These are phyloP conservation scores for Rosa multiflora DNA, from an alignment of 306 rosid genomes.

Conservation along the genomic window DNA sequence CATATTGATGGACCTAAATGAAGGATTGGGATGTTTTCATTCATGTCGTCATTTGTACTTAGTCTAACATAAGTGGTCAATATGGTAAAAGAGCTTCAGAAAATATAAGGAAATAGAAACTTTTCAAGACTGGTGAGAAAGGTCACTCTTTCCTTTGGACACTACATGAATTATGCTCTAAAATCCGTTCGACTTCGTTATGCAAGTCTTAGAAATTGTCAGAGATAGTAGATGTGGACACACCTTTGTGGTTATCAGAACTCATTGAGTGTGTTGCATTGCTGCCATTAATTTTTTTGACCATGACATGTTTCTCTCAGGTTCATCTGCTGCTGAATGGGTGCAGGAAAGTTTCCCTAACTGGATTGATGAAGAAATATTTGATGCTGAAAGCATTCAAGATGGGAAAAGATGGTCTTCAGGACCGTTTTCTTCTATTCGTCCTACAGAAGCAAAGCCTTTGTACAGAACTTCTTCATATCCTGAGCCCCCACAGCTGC, in stretches of 20 bases:
- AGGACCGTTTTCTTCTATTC: conserved; percentile 56
- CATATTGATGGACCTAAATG: background rate
- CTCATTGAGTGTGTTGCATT: background rate
- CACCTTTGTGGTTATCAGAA: background rate
- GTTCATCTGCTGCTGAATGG: conserved; percentile 67
- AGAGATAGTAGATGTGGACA: background rate
- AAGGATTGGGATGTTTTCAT: background rate
- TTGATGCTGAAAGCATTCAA: conserved; percentile 41
- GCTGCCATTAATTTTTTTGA: background rate
- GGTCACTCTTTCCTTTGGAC: background rate
- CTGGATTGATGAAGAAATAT: conserved; percentile 50
- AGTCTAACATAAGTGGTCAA: background rate
- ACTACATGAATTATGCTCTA: background rate
- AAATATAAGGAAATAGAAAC: background rate
- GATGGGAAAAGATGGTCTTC: conserved; percentile 70
- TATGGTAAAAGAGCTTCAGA: background rate
- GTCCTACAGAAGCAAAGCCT: conserved; percentile 48
- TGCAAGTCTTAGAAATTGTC: background rate
- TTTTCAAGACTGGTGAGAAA: background rate
- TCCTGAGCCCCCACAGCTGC: conserved; percentile 84
- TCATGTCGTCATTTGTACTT: background rate
- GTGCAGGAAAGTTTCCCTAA: conserved; percentile 44
- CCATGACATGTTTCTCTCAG: conserved; percentile 30
- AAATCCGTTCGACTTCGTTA: background rate
- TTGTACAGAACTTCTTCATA: conserved; percentile 83